Conservation (phyloP, 257 asterid species). For the Cynanchum wilfordii region DNA sequence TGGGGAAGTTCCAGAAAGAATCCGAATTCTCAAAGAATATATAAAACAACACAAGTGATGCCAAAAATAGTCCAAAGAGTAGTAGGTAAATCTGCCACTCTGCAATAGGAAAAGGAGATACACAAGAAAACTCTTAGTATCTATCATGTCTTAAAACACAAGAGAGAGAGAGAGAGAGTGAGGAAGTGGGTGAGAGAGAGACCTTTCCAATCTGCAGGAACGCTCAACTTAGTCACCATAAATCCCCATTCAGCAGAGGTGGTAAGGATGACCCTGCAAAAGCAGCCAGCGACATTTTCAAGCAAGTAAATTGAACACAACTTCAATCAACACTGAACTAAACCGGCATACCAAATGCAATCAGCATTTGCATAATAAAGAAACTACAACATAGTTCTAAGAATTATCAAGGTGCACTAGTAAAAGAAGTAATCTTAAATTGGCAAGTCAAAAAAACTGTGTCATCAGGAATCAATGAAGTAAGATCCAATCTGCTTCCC, state of each 20-base stretch:
- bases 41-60: conserved; percentile 67
- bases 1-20: conserved; percentile 93
- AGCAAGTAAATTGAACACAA: background rate
- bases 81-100: conserved; percentile 92
- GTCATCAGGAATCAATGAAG: conserved; percentile 2
- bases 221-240: conserved; percentile 68
- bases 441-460: background rate
- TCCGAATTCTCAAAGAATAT: conserved; percentile 81
- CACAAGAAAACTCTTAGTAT: conserved; percentile 4
- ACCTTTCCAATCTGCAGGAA: conserved; percentile 99
- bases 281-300: background rate
- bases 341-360: background rate
- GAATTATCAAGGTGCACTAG: background rate
- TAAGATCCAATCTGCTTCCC: too few species aligned
- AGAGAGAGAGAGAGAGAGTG: background rate
- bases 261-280: conserved; percentile 73
- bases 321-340: background rate
- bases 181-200: conserved; percentile 8
- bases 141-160: background rate
- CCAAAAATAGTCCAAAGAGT: conserved; percentile 77
- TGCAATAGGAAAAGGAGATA: conserved; percentile 30
- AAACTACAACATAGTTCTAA: background rate
- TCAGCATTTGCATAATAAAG: background rate
- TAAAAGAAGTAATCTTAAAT: background rate
- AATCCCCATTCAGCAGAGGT: conserved; percentile 86